A percentile compares a stretch with the other conserved stretches of the same genome.
These are phyloP conservation scores for Metschnikowia continentalis DNA, from an alignment of 805 yeast species.

Conservation along the genomic window DNA sequence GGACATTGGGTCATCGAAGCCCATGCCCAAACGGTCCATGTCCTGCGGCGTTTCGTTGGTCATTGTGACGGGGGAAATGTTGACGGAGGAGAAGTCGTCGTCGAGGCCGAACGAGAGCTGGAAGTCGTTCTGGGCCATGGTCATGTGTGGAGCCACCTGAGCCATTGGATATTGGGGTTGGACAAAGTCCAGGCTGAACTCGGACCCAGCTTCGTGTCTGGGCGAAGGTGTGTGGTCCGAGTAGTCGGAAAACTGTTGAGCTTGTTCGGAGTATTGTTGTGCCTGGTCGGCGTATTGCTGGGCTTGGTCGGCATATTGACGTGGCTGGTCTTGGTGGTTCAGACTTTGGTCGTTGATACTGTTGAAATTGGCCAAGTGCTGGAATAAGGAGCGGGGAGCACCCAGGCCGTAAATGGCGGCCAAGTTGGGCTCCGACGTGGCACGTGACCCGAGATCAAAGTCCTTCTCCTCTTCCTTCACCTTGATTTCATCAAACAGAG, in stretches of 20 bases:
- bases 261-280: too few relatives aligned
- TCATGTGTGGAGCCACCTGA: constrained; percentile 5
- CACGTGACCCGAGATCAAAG: constrained; percentile 16
- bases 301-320: too few relatives aligned
- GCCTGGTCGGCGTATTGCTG: too few relatives aligned
- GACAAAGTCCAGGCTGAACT: background rate
- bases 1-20: background rate
- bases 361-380: constrained; percentile 6
- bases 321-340: too few relatives aligned
- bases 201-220: background rate
- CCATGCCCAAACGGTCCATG: background rate
- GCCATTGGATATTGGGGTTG: background rate
- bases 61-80: constrained; percentile 6
- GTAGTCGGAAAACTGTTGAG: background rate
- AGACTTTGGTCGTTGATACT: too few relatives aligned
- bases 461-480: constrained; percentile 4
- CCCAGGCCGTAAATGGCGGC: constrained; percentile 1
- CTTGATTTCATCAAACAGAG: constrained; percentile 2
- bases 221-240: background rate
- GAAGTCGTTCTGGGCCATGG: background rate
- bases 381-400: constrained; percentile 9
- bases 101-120: constrained; percentile 1
- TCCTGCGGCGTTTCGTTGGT: constrained; percentile 5
- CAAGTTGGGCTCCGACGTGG: constrained; percentile 20
- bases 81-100: background rate